Conservation (phyloP, 192 early-diverging fungal genomes). For the Coemansia sp. region DNA sequence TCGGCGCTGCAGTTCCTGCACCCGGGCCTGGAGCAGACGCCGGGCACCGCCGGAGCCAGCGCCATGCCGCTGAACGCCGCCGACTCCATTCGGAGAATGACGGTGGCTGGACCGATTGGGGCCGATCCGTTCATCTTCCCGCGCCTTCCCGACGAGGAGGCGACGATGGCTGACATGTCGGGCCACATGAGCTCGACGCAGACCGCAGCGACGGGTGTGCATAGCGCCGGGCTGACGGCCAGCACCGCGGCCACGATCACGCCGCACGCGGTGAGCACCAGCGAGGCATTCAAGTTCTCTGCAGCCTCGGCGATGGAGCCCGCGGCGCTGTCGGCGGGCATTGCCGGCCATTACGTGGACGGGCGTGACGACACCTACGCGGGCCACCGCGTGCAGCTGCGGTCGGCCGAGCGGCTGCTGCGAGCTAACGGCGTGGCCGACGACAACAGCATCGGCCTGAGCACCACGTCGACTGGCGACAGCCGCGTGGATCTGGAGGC, state of each 20-base stretch:
- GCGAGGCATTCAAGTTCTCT: slow-evolving; percentile 9
- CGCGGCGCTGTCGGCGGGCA: background rate
- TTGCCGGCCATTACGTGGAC: background rate
- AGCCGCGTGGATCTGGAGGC: slow-evolving; percentile 33
- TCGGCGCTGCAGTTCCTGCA: slow-evolving; percentile 35
- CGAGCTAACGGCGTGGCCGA: slow-evolving; percentile 44
- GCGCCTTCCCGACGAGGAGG: slow-evolving; percentile 42
- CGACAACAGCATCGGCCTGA: slow-evolving; percentile 49
- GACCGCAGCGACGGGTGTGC: slow-evolving; percentile 2
- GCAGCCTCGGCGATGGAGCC: background rate
- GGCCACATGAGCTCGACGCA: background rate
- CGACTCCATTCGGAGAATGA: slow-evolving; percentile 45
- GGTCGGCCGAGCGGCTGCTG: slow-evolving; percentile 42
- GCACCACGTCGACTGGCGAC: slow-evolving; percentile 28
- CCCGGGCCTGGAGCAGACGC: slow-evolving; percentile 14
- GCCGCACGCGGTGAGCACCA: background rate
- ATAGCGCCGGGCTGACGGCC: background rate
- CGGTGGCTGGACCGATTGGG: slow-evolving; percentile 28
- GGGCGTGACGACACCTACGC: background rate
- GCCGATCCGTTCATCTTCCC: slow-evolving; percentile 43
- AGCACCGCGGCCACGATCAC: background rate
- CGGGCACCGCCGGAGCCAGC: background rate
- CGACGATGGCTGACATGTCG: slow-evolving; percentile 15
- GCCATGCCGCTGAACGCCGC: slow-evolving; percentile 21
- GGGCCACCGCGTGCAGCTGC: slow-evolving; percentile 30